A percentile compares a stretch with the other conserved stretches of the same genome.
These are phyloP conservation scores for Bipolaris gigantea DNA, from an alignment of 2,329 filamentous ascomycete species.

Conservation along the genomic window DNA sequence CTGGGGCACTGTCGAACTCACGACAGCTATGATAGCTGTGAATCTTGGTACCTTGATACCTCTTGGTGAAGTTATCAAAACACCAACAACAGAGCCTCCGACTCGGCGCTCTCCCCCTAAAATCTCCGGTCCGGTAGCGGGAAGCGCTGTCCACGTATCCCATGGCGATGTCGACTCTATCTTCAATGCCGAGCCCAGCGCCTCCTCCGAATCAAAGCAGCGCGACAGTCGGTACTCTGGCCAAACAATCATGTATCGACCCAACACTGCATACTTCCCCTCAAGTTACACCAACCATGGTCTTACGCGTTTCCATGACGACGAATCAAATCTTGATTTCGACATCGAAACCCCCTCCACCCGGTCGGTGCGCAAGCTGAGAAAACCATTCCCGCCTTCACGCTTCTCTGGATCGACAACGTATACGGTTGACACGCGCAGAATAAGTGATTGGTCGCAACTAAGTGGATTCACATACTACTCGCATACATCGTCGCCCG, in stretches of 20 bases:
- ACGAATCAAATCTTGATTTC: constrained; percentile 30
- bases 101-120: neutral
- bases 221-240: constrained; percentile 13
- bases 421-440: constrained; percentile 14
- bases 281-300: neutral
- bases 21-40: constrained; percentile 7
- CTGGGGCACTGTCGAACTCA: constrained; percentile 14
- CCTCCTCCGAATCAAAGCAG: neutral
- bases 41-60: constrained; percentile 5
- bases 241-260: constrained; percentile 19
- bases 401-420: constrained; percentile 10
- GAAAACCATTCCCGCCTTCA: constrained; percentile 13
- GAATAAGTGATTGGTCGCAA: constrained; percentile 25
- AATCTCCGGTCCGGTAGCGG: constrained; percentile 13
- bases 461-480: constrained; percentile 25
- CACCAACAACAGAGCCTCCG: neutral
- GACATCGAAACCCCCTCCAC: constrained; percentile 25
- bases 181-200: neutral
- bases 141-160: constrained; percentile 8
- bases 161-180: constrained; percentile 6
- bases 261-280: constrained; percentile 13
- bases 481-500: constrained; percentile 4
- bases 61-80: neutral
- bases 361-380: constrained; percentile 13
- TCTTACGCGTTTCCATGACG: constrained; percentile 27